Conservation (phyloP, 345 rosid genomes). For the Aquilaria yunnanensis region DNA sequence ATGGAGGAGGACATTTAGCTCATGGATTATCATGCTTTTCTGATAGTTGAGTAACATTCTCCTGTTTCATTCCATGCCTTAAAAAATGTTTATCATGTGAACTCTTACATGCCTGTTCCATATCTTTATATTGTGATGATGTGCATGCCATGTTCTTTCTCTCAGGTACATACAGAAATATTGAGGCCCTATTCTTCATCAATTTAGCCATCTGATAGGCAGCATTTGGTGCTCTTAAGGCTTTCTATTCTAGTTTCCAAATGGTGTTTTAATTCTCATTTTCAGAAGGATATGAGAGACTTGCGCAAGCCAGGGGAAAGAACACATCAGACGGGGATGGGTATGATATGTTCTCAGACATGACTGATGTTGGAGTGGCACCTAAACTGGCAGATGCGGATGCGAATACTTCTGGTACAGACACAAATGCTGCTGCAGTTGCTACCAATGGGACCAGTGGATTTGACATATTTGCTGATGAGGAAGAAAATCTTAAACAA, state of each 20-base stretch:
- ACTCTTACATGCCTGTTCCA: too few species aligned
- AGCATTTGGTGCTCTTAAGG: neutral
- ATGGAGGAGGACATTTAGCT: neutral
- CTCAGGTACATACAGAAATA: too few species aligned
- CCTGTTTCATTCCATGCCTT: too few species aligned
- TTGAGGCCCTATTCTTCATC: too few species aligned
- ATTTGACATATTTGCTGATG: constrained; percentile 86
- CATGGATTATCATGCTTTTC: too few species aligned
- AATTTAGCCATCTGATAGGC: neutral
- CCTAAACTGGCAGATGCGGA: constrained; percentile 11
- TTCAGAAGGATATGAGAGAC: constrained; percentile 79
- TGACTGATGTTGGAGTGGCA: constrained; percentile 20
- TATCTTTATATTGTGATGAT: too few species aligned
- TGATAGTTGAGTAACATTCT: too few species aligned
- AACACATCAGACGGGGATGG: constrained; percentile 15
- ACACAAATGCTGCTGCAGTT: constrained; percentile 23
- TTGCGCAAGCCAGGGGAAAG: constrained; percentile 51
- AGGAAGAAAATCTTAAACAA: constrained; percentile 36
- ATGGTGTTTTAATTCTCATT: constrained; percentile 3
- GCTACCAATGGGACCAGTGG: constrained; percentile 28
- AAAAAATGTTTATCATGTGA: too few species aligned
- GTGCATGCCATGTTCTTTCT: too few species aligned
- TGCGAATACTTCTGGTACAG: constrained; percentile 21
- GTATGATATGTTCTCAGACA: constrained; percentile 15
- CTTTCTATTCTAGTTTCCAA: neutral